Percentiles rank a stretch among this genome's conserved stretches.
phyloP scores from a whole-genome alignment of 106 monocot genomes.

The Alisma plantagoaquatica region DNA sequence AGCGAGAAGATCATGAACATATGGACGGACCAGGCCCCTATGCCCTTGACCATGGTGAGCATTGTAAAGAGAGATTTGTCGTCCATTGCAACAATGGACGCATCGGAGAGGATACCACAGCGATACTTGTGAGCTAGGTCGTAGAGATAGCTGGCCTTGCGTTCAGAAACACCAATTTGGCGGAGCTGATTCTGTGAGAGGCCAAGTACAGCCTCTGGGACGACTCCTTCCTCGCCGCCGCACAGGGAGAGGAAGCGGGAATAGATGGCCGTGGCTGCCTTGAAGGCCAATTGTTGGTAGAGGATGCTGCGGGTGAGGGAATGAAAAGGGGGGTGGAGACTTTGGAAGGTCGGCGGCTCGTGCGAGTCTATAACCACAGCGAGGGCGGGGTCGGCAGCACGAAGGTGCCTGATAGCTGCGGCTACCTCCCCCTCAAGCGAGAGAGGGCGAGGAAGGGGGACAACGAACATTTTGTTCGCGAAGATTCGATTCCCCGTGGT shows the following conservation, averaged over 20 bases:
- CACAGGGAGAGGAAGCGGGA: constrained; percentile 62
- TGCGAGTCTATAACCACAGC: constrained; percentile 40
- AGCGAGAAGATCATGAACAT: constrained; percentile 98
- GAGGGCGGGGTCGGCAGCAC: constrained; percentile 37
- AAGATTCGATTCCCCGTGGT: too few relatives aligned
- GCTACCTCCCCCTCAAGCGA: constrained; percentile 48
- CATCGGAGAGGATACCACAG: constrained; percentile 52
- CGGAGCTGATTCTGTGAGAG: constrained; percentile 58
- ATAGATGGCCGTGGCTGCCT: constrained; percentile 76
- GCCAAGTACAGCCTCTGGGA: constrained; percentile 45
- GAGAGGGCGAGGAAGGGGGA: constrained; percentile 31
- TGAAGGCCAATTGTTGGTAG: constrained; percentile 79
- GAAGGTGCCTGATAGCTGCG: constrained; percentile 55
- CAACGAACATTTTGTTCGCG: background rate
- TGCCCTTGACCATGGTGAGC: constrained; percentile 93
- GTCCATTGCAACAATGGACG: constrained; percentile 58
- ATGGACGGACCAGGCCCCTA: constrained; percentile 91
- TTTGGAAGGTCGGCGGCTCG: constrained; percentile 34
- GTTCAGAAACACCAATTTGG: constrained; percentile 70
- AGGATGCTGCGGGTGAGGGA: constrained; percentile 68
- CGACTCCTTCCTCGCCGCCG: constrained; percentile 45
- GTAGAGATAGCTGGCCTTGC: constrained; percentile 69
- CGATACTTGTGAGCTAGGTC: constrained; percentile 75
- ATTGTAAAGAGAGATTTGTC: constrained; percentile 65
- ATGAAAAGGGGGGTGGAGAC: constrained; percentile 56